A percentile compares a stretch with the other conserved stretches of the same genome.
These are phyloP conservation scores for Kuraishia molischiana DNA, from an alignment of 805 yeast species.

Conservation along the genomic window DNA sequence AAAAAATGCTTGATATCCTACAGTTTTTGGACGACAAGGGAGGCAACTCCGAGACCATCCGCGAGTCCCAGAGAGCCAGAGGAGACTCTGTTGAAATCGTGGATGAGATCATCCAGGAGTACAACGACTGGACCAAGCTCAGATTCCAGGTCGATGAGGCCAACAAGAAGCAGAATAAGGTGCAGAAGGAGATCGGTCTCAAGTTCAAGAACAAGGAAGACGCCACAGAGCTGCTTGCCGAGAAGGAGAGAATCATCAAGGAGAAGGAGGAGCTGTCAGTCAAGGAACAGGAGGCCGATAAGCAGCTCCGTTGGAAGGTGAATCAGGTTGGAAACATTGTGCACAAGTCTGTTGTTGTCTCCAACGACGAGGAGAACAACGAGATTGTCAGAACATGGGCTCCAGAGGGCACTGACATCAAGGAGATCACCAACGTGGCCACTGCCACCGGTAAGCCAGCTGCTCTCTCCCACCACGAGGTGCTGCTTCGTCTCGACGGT, in stretches of 20 bases:
- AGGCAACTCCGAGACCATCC: conserved; percentile 86
- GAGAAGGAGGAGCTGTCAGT: conserved; percentile 59
- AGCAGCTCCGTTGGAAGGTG: conserved; percentile 66
- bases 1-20: conserved; percentile 78
- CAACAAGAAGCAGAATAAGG: conserved; percentile 80
- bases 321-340: conserved; percentile 90
- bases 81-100: conserved; percentile 92
- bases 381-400: conserved; percentile 81
- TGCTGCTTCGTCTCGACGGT: conserved; percentile 88
- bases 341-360: conserved; percentile 82
- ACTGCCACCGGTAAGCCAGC: conserved; percentile 74
- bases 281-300: conserved; percentile 74
- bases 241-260: conserved; percentile 67
- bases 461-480: conserved; percentile 87
- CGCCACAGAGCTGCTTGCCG: conserved; percentile 69
- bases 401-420: conserved; percentile 50
- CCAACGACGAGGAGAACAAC: conserved; percentile 86
- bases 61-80: conserved; percentile 86
- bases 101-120: conserved; percentile 87
- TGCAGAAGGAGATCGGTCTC: conserved; percentile 89
- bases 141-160: conserved; percentile 85
- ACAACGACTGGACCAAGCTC: conserved; percentile 85
- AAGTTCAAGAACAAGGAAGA: conserved; percentile 94
- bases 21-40: conserved; percentile 95
- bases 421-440: conserved; percentile 52